Evolutionary conservation across 345 rosid species (phyloP).

Genomic region (Luvunga scandens): DNA sequence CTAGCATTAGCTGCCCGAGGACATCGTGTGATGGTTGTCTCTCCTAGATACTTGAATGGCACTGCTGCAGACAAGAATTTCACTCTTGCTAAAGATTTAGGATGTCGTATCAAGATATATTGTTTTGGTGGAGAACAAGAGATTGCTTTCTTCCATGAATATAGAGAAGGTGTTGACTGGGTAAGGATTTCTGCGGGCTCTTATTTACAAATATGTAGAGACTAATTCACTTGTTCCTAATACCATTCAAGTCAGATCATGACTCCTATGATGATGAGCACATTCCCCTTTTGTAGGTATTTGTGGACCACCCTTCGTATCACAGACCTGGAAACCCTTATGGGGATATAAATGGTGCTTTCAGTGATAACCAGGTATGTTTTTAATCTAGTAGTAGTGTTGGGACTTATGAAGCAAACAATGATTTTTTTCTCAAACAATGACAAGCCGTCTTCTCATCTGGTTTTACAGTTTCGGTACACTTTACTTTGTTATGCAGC

Average conservation of each 20-base stretch:
- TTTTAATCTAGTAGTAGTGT: slow-evolving; percentile 1
- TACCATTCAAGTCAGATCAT: background rate
- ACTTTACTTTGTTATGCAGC: slow-evolving; percentile 94
- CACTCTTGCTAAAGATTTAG: slow-evolving; percentile 46
- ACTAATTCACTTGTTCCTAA: slow-evolving; percentile 7
- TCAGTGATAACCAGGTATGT: slow-evolving; percentile 88
- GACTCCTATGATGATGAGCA: background rate
- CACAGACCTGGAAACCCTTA: slow-evolving; percentile 95
- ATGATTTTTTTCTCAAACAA: slow-evolving; percentile 1
- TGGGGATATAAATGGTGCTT: slow-evolving; percentile 82
- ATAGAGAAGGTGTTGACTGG: slow-evolving; percentile 92
- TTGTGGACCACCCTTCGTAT: slow-evolving; percentile 79
- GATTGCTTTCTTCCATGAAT: slow-evolving; percentile 84
- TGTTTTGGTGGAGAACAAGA: slow-evolving; percentile 85
- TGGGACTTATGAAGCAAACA: background rate
- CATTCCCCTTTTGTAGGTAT: slow-evolving; percentile 47
- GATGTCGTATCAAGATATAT: slow-evolving; percentile 38
- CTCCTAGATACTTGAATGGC: slow-evolving; percentile 76
- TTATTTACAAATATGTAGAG: background rate
- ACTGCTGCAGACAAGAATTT: slow-evolving; percentile 51
- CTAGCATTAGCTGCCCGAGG: slow-evolving; percentile 71
- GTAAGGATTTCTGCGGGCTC: slow-evolving; percentile 34
- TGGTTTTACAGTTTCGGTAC: slow-evolving; percentile 83
- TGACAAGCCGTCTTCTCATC: slow-evolving; percentile 27
- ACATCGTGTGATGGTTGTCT: slow-evolving; percentile 93